Base-by-base conservation (phyloP, 345 rosid species). In the Hibiscus mutabilis region DNA sequence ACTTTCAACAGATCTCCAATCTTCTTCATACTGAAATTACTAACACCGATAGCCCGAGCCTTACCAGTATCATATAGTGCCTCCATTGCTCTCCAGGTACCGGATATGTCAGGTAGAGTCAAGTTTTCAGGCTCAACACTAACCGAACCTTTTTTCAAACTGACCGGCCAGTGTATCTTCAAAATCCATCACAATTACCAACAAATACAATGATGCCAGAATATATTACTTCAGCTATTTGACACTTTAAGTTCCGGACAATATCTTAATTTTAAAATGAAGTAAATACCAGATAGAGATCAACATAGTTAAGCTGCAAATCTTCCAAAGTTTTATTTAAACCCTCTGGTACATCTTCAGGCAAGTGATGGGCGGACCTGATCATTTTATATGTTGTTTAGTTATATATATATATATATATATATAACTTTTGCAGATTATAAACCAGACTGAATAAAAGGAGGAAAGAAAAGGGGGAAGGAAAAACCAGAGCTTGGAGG, bases 401-500 rank as follows among this genome's bases (percentile, higher is more conserved):
- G 44, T 37, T 37, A 37, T 8, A 33, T n/a, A n/a, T n/a, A n/a
- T n/a, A n/a, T n/a, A n/a, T 37, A 37, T 8, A 33, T n/a, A n/a
- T n/a, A n/a, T 33, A 33, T 33, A 33, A 33, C 42, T 12, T 19
- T 19, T 52, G 21, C 47, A 69, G n/a, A 71, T 21, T 40, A 46
- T 56, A 33, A 21, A 3, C 51, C 14, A 11, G 46, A 19, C 13
- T 49, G 22, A 18, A 69, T 2, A 10, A 31, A 10, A 33, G 62
- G 6, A 6, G 19, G 7, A 19, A 52, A 22, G 0, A 0, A 16
- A 7, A 46, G 13, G 55, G 3, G 12, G 14, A 58, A 78, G 10
- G 42, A 37, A 37, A 59, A 76, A 91, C 97, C 90, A 83, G 81
- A 87, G 89, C 71, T 89, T 86, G 76, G 93, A 91, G 44, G 95